Conservation (phyloP, 768 basidiomycete genomes). For the Hydnomerulius pinastri region DNA sequence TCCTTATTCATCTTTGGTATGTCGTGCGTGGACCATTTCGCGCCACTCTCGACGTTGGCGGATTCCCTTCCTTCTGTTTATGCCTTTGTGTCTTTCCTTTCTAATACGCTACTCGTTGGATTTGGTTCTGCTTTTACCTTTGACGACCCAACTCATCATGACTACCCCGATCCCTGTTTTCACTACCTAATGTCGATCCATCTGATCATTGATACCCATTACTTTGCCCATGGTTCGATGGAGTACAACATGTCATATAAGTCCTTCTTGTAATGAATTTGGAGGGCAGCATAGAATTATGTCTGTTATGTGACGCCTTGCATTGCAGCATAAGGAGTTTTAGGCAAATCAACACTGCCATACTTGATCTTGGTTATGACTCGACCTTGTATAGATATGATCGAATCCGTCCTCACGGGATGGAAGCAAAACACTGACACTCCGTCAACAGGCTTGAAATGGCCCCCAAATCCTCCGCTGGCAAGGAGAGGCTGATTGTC, state of each 20-base stretch:
- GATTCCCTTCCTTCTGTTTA: slow-evolving; percentile 37
- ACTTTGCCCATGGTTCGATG: slow-evolving; percentile 31
- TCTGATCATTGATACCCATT: slow-evolving; percentile 56
- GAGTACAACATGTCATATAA: slow-evolving; percentile 33
- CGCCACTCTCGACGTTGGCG: slow-evolving; percentile 40
- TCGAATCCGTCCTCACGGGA: not conserved
- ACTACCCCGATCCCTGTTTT: slow-evolving; percentile 63
- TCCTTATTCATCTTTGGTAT: slow-evolving; percentile 33
- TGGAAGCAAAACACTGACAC: too few species aligned
- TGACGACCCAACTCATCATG: slow-evolving; percentile 61
- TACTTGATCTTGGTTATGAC: slow-evolving; percentile 16
- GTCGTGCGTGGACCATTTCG: slow-evolving; percentile 38
- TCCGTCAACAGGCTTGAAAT: slow-evolving; percentile 38
- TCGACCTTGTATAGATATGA: slow-evolving; percentile 14
- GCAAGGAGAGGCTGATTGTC: slow-evolving; percentile 65
- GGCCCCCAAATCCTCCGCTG: slow-evolving; percentile 60
- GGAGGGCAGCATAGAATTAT: slow-evolving; percentile 13
- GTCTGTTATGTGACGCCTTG: not conserved
- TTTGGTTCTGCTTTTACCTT: slow-evolving; percentile 56
- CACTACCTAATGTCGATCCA: slow-evolving; percentile 70
- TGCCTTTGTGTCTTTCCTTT: slow-evolving; percentile 33
- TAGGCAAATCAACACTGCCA: not conserved
- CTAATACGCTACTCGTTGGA: slow-evolving; percentile 55
- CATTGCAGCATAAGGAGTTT: too few species aligned
- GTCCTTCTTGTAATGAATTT: slow-evolving; percentile 34